Evolutionary conservation across 1,284 basidiomycete species (phyloP).

Genomic region (Phlebopus sp.): DNA sequence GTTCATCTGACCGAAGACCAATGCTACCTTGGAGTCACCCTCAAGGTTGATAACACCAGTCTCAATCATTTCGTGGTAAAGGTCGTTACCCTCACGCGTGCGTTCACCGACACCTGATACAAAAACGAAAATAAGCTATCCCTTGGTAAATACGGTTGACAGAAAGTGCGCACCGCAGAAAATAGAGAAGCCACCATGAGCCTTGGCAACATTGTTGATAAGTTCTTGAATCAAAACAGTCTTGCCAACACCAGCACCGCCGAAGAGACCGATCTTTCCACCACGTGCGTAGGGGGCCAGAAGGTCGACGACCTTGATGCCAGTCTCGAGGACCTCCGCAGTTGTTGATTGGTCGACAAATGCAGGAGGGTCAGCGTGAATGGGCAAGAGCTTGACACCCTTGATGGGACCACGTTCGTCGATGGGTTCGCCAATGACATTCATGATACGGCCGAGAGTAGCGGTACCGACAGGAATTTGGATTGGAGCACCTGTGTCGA

Average conservation of each 20-base stretch:
- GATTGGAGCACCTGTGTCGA: slow-evolving; percentile 96
- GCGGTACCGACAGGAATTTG: slow-evolving; percentile 92
- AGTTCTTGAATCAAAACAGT: slow-evolving; percentile 98
- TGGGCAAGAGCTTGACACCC: slow-evolving; percentile 86
- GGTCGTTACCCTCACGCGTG: slow-evolving; percentile 99
- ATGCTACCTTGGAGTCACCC: slow-evolving; percentile 98
- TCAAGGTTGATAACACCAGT: slow-evolving; percentile 99
- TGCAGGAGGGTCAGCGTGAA: slow-evolving; percentile 94
- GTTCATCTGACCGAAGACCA: slow-evolving; percentile 99
- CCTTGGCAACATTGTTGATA: slow-evolving; percentile 99
- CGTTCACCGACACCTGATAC: slow-evolving; percentile 92
- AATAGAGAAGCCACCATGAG: slow-evolving; percentile 99
- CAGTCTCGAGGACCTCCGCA: slow-evolving; percentile 97
- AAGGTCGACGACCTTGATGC: slow-evolving; percentile 99
- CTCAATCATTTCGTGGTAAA: slow-evolving; percentile 99
- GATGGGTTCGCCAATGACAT: slow-evolving; percentile 99
- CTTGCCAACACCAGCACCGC: slow-evolving; percentile 99
- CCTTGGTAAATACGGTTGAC: neutral
- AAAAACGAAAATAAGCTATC: slow-evolving; percentile 1
- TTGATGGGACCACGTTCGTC: slow-evolving; percentile 99
- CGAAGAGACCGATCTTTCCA: slow-evolving; percentile 99
- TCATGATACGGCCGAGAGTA: slow-evolving; percentile 98
- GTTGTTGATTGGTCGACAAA: slow-evolving; percentile 99
- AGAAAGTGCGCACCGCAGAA: slow-evolving; percentile 78
- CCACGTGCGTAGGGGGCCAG: slow-evolving; percentile 99